These are phyloP conservation scores for Allantophomopsis cytisporea DNA, from an alignment of 2,329 filamentous ascomycete genomes.

Conservation along the genomic window DNA sequence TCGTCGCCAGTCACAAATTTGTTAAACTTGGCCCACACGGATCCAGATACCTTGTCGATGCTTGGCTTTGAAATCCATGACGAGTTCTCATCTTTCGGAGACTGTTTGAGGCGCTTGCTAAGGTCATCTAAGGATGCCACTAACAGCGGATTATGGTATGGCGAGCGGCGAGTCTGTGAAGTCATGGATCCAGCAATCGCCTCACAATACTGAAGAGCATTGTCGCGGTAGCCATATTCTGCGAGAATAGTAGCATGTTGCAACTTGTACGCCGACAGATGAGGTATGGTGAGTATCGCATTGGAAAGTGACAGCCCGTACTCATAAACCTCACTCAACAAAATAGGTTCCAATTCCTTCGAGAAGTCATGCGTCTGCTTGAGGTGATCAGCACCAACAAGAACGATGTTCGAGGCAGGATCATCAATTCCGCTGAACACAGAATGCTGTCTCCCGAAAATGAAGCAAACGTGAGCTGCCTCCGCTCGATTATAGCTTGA, in stretches of 20 bases:
- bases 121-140: constrained; percentile 73
- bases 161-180: constrained; percentile 69
- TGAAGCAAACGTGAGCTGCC: constrained; percentile 85
- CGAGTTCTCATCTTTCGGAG: constrained; percentile 65
- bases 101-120: constrained; percentile 67
- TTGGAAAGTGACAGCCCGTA: constrained; percentile 64
- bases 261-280: constrained; percentile 83
- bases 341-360: constrained; percentile 71
- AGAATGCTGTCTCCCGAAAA: constrained; percentile 63
- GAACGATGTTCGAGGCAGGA: constrained; percentile 60
- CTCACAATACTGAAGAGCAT: constrained; percentile 88
- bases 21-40: constrained; percentile 85
- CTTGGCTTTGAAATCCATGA: constrained; percentile 93
- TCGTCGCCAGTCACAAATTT: constrained; percentile 94
- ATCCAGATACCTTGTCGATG: constrained; percentile 90
- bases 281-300: constrained; percentile 49
- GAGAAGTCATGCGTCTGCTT: constrained; percentile 58
- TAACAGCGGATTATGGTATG: constrained; percentile 70
- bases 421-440: constrained; percentile 80
- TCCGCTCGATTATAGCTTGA: constrained; percentile 78
- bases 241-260: constrained; percentile 75
- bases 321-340: constrained; percentile 94
- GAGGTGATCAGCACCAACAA: constrained; percentile 75
- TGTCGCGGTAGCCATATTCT: constrained; percentile 67
- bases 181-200: constrained; percentile 63